Evolutionary conservation across 805 yeast species (phyloP), one percentile per base, ranked within the genome.

Genomic region (Yarrowia sp.): DNA sequence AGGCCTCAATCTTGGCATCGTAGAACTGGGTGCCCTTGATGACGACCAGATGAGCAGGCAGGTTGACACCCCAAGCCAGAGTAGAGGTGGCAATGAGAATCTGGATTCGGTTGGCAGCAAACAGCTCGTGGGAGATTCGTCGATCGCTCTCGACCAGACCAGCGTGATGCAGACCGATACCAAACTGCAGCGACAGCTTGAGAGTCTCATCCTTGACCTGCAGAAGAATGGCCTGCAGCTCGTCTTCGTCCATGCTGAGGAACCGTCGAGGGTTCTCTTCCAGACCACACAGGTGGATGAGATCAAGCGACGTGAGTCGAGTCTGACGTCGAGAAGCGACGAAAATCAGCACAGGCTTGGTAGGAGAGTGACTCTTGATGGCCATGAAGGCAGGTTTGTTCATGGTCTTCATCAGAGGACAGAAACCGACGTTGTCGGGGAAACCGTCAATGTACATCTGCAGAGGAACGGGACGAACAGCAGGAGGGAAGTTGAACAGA

Each of bases 301-400:
- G 76, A 67, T 89, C 96, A 49, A 86, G 76, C 0, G 96, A 90
- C 0, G 96, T 88, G 58, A 88, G 79, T 63, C 96, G 76, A 0
- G 96, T 88, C 72, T 88, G 96, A 63, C 96, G 77, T 70, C 96
- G 80, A 2, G 94, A 87, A 0, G 94, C 90, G 35, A 88, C 96
- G 68, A 88, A 88, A n/a, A 88, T 84, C 67, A 88, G 78, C 10
- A 87, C 93, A 0, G 97, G 96, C 70, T 91, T 85, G 18, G 76
- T 77, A 1, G 97, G 96, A 0, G 97, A 88, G 71, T 92, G 97
- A 65, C 89, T 90, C 70, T 90, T 89, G 65, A 91, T 91, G 0
- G 97, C 96, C 86, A 87, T 83, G 69, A 88, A 91, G 0, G 96
- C 93, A 0, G 97, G 97, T 68, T 81, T 90, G 78, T 85, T 90